phyloP scores from a whole-genome alignment of 768 basidiomycete species.

The Russula griseocarnosa region DNA sequence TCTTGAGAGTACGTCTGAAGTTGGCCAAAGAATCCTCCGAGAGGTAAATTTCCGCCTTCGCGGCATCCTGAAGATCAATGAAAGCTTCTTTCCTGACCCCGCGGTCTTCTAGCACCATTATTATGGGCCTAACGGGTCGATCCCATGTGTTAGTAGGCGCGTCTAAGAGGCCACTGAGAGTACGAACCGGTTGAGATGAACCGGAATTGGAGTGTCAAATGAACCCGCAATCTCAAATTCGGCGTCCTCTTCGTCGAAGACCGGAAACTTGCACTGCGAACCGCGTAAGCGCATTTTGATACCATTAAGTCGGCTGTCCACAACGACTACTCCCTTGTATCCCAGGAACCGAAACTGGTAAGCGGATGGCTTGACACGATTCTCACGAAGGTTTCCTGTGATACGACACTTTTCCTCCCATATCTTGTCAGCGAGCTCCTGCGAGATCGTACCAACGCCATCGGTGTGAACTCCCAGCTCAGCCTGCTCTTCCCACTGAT shows the following conservation, averaged over 20 bases:
- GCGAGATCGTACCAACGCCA: slow-evolving; percentile 75
- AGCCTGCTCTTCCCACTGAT: slow-evolving; percentile 60
- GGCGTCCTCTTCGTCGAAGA: slow-evolving; percentile 39
- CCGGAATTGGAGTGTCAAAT: slow-evolving; percentile 54
- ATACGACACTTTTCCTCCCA: slow-evolving; percentile 52
- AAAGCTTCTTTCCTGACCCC: slow-evolving; percentile 59
- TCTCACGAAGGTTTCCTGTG: slow-evolving; percentile 19
- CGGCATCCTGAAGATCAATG: slow-evolving; percentile 54
- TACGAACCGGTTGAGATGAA: slow-evolving; percentile 67
- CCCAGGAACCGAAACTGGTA: slow-evolving; percentile 79
- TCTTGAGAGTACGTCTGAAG: slow-evolving; percentile 48
- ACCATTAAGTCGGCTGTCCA: slow-evolving; percentile 54
- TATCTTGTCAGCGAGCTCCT: slow-evolving; percentile 52
- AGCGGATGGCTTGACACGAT: slow-evolving; percentile 33
- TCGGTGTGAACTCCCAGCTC: slow-evolving; percentile 71
- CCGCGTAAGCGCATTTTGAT: slow-evolving; percentile 64
- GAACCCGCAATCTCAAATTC: slow-evolving; percentile 73
- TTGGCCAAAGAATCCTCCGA: slow-evolving; percentile 48
- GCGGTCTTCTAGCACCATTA: slow-evolving; percentile 77
- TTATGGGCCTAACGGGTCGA: slow-evolving; percentile 48
- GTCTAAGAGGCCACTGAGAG: not conserved
- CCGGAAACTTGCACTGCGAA: slow-evolving; percentile 75
- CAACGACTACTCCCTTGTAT: slow-evolving; percentile 74
- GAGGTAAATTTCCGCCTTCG: slow-evolving; percentile 53
- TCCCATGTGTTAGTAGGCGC: not conserved